Evolutionary conservation across 345 rosid genomes (phyloP).

Genomic region (Ceriops decandra): DNA sequence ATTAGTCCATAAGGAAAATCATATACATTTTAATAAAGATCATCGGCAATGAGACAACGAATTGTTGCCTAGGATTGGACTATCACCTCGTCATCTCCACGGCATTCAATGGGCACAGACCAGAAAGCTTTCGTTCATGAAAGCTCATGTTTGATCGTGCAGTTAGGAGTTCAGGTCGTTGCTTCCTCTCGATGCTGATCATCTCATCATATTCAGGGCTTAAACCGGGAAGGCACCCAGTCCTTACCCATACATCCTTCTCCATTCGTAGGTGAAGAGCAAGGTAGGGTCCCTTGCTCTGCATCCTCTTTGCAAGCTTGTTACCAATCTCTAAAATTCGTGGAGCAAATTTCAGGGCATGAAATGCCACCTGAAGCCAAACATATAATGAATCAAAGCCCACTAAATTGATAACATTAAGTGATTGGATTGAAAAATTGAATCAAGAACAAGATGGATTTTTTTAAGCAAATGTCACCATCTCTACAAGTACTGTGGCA

Average conservation of each 20-base stretch:
- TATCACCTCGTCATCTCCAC: conserved; percentile 78
- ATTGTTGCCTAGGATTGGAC: background rate
- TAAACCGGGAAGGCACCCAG: conserved; percentile 90
- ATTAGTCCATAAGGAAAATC: conserved; percentile 1
- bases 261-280: conserved; percentile 89
- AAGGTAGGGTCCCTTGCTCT: conserved; percentile 76
- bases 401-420: background rate
- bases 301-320: conserved; percentile 77
- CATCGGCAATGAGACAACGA: no score
- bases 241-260: conserved; percentile 95
- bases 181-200: conserved; percentile 61
- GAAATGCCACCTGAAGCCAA: conserved; percentile 70
- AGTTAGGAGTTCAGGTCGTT: conserved; percentile 84
- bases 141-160: conserved; percentile 78
- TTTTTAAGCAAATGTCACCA: background rate
- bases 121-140: conserved; percentile 73
- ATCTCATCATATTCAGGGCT: conserved; percentile 69
- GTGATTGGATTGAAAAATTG: background rate
- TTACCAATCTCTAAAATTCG: conserved; percentile 66
- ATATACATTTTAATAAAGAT: no score
- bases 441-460: background rate
- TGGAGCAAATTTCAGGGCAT: conserved; percentile 72
- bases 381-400: conserved; percentile 1
- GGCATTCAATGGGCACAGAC: conserved; percentile 89
- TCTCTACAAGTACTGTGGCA: background rate